Evolutionary conservation across 139 green algal species (phyloP).

Genomic region (Monoraphidium neglectum): DNA sequence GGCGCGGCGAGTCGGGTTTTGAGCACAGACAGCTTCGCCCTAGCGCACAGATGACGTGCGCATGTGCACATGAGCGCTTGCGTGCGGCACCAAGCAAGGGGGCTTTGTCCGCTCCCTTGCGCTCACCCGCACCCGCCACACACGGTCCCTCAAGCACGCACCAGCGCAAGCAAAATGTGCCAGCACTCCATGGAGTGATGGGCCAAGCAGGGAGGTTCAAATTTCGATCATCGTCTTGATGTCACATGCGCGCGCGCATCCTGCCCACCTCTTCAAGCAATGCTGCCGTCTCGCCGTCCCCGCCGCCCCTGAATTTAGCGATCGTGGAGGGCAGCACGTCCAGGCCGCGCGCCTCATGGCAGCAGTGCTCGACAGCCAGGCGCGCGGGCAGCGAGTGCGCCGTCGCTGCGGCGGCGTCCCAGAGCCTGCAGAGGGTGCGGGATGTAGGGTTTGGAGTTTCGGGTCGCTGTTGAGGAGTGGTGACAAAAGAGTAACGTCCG

Average conservation of each 20-base stretch:
- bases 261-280: conserved; percentile 57
- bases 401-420: conserved; percentile 80
- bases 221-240: background rate
- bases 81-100: background rate
- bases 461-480: too few species aligned
- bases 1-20: too few species aligned
- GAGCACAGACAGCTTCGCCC: background rate
- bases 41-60: background rate
- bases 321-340: conserved; percentile 93
- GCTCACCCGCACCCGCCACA: background rate
- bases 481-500: too few species aligned
- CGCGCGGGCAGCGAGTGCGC: conserved; percentile 68
- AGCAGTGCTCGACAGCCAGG: conserved; percentile 91
- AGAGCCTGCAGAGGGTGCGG: conserved; percentile 48
- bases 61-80: background rate
- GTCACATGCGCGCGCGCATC: background rate
- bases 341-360: conserved; percentile 87
- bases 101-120: background rate
- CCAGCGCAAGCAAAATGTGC: background rate
- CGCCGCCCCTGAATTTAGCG: conserved; percentile 67
- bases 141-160: background rate
- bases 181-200: background rate
- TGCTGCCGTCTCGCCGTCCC: conserved; percentile 65
- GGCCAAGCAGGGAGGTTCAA: background rate
- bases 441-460: too few species aligned